phyloP scores from a whole-genome alignment of 345 rosid genomes.

The Eutrema heterophyllum region DNA sequence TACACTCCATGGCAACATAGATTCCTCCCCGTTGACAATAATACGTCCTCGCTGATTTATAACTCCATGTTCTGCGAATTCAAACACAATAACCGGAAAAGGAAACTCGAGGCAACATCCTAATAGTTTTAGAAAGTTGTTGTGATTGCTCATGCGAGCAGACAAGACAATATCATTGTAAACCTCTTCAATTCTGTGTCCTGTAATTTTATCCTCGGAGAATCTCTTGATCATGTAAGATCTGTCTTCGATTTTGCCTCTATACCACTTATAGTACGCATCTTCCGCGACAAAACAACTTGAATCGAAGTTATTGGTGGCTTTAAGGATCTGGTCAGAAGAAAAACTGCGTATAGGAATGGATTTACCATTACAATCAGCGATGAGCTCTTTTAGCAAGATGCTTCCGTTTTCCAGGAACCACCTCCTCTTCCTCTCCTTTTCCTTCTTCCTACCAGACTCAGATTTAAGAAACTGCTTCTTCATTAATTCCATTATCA shows the following conservation, averaged over 20 bases:
- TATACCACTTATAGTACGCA: background rate
- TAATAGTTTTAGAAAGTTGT: slow-evolving; percentile 8
- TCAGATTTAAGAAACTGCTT: too few relatives aligned
- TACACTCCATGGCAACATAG: background rate
- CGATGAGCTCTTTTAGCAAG: background rate
- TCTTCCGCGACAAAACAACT: background rate
- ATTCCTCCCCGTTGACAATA: background rate
- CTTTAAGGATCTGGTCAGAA: background rate
- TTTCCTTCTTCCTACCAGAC: too few relatives aligned
- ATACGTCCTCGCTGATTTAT: background rate
- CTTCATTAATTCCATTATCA: too few relatives aligned
- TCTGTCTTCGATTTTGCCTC: background rate
- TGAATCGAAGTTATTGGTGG: slow-evolving; percentile 5
- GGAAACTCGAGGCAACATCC: slow-evolving; percentile 8
- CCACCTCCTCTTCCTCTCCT: background rate
- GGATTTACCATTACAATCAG: background rate
- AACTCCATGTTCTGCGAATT: background rate
- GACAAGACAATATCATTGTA: slow-evolving; percentile 11
- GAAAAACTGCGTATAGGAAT: background rate
- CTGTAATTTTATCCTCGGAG: background rate
- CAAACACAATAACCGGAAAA: slow-evolving; percentile 4
- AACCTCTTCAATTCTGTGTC: background rate
- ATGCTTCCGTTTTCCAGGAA: slow-evolving; percentile 1
- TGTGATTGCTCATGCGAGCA: slow-evolving; percentile 5
- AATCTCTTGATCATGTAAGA: slow-evolving; percentile 11